Conservation (phyloP, 805 yeast species). For the Candida alai region DNA sequence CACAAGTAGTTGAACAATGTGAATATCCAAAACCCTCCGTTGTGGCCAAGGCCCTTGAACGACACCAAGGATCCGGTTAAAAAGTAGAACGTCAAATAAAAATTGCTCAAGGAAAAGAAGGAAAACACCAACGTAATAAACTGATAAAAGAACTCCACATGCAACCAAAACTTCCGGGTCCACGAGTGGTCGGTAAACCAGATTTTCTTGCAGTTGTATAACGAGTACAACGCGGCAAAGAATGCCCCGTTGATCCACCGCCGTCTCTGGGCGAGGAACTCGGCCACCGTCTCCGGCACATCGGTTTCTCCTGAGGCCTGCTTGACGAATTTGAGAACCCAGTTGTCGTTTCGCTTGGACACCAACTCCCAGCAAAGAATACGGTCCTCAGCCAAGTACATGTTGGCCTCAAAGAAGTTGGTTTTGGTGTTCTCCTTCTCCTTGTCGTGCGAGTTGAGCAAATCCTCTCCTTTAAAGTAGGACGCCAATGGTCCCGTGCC, state of each 20-base stretch:
- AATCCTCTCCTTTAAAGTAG: constrained; percentile 83
- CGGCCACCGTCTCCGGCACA: constrained; percentile 85
- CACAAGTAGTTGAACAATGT: constrained; percentile 83
- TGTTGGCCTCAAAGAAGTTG: constrained; percentile 90
- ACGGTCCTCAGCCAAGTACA: constrained; percentile 97
- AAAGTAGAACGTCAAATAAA: constrained; percentile 87
- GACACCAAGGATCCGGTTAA: constrained; percentile 76
- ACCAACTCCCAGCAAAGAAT: constrained; percentile 95
- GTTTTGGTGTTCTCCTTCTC: constrained; percentile 42
- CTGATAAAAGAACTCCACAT: constrained; percentile 80
- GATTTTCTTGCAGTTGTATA: constrained; percentile 69
- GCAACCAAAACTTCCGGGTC: constrained; percentile 64
- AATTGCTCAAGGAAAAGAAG: constrained; percentile 89
- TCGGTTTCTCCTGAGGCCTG: constrained; percentile 96
- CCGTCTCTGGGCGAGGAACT: constrained; percentile 85
- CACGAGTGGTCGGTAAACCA: constrained; percentile 77
- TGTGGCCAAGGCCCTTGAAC: constrained; percentile 46
- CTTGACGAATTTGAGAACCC: constrained; percentile 89
- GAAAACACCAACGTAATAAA: constrained; percentile 76
- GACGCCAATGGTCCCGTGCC: constrained; percentile 91
- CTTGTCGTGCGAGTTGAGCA: constrained; percentile 25
- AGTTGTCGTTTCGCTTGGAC: constrained; percentile 75
- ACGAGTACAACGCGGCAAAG: constrained; percentile 88
- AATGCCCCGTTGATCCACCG: constrained; percentile 97
- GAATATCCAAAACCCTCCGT: constrained; percentile 81